Percentiles rank a stretch among this genome's conserved stretches.
phyloP scores from a whole-genome alignment of 768 basidiomycete species.

The Panus rudis region DNA sequence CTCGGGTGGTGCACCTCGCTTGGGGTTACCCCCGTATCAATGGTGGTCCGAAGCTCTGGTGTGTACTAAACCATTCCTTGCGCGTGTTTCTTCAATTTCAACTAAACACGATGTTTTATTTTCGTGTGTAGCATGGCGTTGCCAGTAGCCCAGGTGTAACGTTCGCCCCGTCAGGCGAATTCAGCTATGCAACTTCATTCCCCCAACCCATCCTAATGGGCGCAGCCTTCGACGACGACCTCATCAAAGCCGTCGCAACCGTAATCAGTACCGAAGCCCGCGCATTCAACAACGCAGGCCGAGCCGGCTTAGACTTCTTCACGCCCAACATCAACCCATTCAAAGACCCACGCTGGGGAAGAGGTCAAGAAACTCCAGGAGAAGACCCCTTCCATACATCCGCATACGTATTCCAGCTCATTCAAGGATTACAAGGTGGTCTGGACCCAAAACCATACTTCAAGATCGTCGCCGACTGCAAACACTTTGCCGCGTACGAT shows the following conservation, averaged over 20 bases:
- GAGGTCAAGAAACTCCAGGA: conserved; percentile 56
- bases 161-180: conserved; percentile 42
- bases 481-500: conserved; percentile 56
- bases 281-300: conserved; percentile 48
- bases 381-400: conserved; percentile 50
- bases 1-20: conserved; percentile 44
- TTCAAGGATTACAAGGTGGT: conserved; percentile 51
- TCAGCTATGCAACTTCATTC: conserved; percentile 53
- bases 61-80: conserved; percentile 10
- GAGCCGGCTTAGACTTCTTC: conserved; percentile 49
- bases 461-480: conserved; percentile 51
- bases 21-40: conserved; percentile 50
- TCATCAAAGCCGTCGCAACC: conserved; percentile 42
- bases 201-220: conserved; percentile 49
- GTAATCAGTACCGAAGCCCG: conserved; percentile 51
- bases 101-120: neutral
- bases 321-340: conserved; percentile 49
- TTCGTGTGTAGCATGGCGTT: conserved; percentile 41
- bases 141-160: conserved; percentile 44
- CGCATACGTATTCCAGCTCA: conserved; percentile 47
- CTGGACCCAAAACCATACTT: conserved; percentile 43
- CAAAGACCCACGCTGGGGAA: conserved; percentile 58
- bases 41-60: conserved; percentile 61
- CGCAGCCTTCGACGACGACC: conserved; percentile 47
- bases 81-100: neutral